A percentile compares a stretch with the other conserved stretches of the same genome.
phyloP scores from a whole-genome alignment of 768 basidiomycete species.

The Exidia glandulosa region DNA sequence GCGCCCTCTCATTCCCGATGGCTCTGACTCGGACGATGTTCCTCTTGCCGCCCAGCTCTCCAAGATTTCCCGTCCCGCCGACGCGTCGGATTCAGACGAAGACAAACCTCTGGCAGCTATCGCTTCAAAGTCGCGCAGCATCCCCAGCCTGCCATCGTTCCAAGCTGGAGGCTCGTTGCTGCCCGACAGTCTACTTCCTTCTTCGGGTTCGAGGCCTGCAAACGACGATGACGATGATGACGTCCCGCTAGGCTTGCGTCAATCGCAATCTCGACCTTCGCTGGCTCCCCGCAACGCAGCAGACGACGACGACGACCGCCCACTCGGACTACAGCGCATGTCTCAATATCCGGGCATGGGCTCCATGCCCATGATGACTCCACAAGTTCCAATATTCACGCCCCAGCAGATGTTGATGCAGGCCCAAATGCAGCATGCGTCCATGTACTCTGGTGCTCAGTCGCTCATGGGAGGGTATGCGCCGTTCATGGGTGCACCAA shows the following conservation, averaged over 20 bases:
- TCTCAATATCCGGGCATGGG: not conserved
- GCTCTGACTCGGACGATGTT: constrained; percentile 70
- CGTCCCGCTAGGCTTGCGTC: constrained; percentile 10
- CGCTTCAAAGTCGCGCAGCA: constrained; percentile 31
- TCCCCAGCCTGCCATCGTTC: constrained; percentile 17
- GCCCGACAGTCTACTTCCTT: constrained; percentile 15
- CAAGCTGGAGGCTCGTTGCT: constrained; percentile 34
- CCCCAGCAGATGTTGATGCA: not conserved
- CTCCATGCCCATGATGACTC: not conserved
- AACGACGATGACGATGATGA: constrained; percentile 21
- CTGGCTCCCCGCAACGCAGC: not conserved
- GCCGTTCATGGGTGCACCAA: not conserved
- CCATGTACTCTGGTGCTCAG: not conserved
- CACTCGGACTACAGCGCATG: not conserved
- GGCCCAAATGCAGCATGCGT: constrained; percentile 1
- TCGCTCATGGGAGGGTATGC: not conserved
- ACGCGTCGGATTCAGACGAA: constrained; percentile 48
- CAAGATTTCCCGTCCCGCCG: constrained; percentile 30
- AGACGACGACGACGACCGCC: not conserved
- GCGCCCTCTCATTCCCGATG: constrained; percentile 19
- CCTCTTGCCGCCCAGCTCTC: constrained; percentile 59
- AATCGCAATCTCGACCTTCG: not conserved
- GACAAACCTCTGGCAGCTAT: constrained; percentile 60
- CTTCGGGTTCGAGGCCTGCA: constrained; percentile 11
- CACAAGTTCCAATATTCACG: not conserved